phyloP scores from a whole-genome alignment of 2,329 filamentous ascomycete species.

The Sclerotinia borealis region DNA sequence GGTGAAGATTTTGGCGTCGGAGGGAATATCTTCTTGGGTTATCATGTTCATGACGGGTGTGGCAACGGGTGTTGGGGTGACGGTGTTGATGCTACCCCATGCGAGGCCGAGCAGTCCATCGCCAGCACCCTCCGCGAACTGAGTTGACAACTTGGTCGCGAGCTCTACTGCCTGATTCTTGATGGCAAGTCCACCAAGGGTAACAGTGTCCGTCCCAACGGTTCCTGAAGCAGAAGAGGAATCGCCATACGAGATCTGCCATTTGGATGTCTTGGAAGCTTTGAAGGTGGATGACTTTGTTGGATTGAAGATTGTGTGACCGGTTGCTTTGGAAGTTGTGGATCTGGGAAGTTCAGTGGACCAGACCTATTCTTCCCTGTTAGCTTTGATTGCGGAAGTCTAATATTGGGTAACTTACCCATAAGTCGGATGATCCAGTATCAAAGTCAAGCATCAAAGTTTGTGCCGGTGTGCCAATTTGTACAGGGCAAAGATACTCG shows the following conservation, averaged over 20 bases:
- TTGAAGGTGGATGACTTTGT: conserved; percentile 56
- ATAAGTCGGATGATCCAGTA: conserved; percentile 64
- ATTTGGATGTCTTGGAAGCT: conserved; percentile 42
- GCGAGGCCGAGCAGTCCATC: conserved; percentile 65
- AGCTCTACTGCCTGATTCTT: conserved; percentile 59
- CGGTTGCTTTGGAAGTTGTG: conserved; percentile 31
- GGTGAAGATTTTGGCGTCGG: conserved; percentile 49
- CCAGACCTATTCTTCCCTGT: conserved; percentile 40
- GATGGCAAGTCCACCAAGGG: conserved; percentile 55
- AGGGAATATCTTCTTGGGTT: conserved; percentile 45
- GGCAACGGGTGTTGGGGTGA: conserved; percentile 46
- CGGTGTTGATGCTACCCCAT: conserved; percentile 58
- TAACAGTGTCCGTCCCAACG: conserved; percentile 58
- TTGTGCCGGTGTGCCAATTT: conserved; percentile 60
- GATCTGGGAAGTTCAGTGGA: conserved; percentile 43
- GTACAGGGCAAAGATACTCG: conserved; percentile 57
- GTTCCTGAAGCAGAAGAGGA: conserved; percentile 58
- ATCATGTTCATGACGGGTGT: conserved; percentile 69
- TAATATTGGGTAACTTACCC: conserved; percentile 40
- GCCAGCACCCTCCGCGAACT: conserved; percentile 50
- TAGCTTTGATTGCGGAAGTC: neutral
- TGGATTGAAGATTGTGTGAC: conserved; percentile 54
- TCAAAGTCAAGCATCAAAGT: conserved; percentile 60
- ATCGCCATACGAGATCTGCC: conserved; percentile 65
- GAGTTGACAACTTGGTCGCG: conserved; percentile 50